phyloP scores from a whole-genome alignment of 2,329 filamentous ascomycete genomes.

The Emmonsiellopsis sp. region DNA sequence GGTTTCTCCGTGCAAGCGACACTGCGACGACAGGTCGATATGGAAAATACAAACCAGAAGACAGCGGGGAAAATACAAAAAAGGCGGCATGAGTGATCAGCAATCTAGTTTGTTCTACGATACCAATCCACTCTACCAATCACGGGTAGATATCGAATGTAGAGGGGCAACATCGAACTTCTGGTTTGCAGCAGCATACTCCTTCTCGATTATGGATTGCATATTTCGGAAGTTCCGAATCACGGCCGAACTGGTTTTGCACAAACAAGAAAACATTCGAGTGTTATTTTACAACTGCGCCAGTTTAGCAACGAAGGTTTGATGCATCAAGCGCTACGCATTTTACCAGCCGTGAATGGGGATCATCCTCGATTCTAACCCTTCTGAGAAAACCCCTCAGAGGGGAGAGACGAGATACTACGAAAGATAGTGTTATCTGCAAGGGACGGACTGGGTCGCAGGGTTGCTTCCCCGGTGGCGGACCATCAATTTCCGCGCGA shows the following conservation, averaged over 20 bases:
- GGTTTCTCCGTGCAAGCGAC: too few species aligned
- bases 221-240: too few species aligned
- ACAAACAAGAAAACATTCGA: too few species aligned
- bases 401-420: background rate
- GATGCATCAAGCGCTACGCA: background rate
- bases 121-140: background rate
- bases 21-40: background rate
- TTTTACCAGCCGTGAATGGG: background rate
- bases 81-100: background rate
- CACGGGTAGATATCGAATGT: too few species aligned
- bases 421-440: background rate
- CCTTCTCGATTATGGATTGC: too few species aligned
- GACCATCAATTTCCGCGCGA: too few species aligned
- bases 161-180: too few species aligned
- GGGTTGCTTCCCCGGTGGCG: background rate
- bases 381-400: background rate
- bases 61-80: background rate
- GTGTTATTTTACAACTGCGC: too few species aligned
- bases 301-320: too few species aligned
- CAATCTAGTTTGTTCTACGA: background rate
- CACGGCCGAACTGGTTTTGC: too few species aligned
- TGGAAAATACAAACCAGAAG: background rate
- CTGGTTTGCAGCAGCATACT: too few species aligned
- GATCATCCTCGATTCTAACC: background rate
- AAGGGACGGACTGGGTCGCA: background rate